Evolutionary conservation across 2,329 filamentous ascomycete genomes (phyloP), one percentile per base, ranked within the genome.

Genomic region (Colletotrichum sp.): DNA sequence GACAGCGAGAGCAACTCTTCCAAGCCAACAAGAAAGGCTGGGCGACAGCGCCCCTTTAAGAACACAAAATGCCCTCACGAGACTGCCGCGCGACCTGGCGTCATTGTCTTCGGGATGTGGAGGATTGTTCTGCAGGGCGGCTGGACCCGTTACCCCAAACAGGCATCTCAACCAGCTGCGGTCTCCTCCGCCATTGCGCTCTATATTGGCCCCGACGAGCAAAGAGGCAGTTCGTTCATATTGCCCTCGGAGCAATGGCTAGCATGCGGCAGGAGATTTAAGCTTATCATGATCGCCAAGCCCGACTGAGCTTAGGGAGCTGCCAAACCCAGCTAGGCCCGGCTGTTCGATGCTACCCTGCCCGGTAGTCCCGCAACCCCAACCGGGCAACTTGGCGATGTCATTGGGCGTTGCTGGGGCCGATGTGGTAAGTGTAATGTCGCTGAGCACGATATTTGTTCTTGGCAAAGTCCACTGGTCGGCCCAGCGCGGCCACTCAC

Each of bases 231-330:
- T n/a, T 66, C 71, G 60, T 66, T 72, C 63, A 28, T 66, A 57
- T 28, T 26, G 18, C 6, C 32, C 73, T 68, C 76, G 73, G 76
- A 34, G 74, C 30, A 49, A 74, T 68, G 34, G 62, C 32, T 55
- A 76, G 69, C 70, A 70, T 77, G 63, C 57, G 76, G 76, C 76
- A 77, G 76, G 76, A 76, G 76, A 68, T 67, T 70, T 63, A 76
- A 72, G 76, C 74, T 76, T 76, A 77, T 77, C 76, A 70, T 67
- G 21, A 70, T 68, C 49, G 76, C 76, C 73, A 76, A 76, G 74
- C 21, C 65, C 64, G 69, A 44, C 5, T 32, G 60, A 30, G n/a
- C 59, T 67, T 67, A 16, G 24, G 62, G 74, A 76, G 69, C 76
- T 77, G 69, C 76, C 76, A 55, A 73, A 76, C 69, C 24, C 36